A percentile compares a stretch with the other conserved stretches of the same genome.
phyloP scores from a whole-genome alignment of 2,329 filamentous ascomycete genomes.

The Penicillium sp. region DNA sequence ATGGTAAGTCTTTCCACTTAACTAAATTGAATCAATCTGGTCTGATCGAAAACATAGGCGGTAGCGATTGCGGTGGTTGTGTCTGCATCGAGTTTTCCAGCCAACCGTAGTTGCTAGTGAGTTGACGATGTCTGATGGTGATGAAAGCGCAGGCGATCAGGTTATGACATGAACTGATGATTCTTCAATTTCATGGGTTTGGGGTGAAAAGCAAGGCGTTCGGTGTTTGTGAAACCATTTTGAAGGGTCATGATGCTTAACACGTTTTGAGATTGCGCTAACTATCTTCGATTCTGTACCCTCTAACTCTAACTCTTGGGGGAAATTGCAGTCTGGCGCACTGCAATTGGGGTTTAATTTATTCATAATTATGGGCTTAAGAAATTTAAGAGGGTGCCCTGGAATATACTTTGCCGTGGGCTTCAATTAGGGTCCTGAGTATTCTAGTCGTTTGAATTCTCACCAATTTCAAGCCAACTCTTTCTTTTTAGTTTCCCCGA shows the following conservation, averaged over 20 bases:
- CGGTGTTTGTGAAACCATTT: background rate
- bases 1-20: constrained; percentile 21
- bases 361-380: no score
- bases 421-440: no score
- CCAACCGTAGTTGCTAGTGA: background rate
- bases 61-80: background rate
- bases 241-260: background rate
- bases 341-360: no score
- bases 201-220: background rate
- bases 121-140: background rate
- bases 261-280: background rate
- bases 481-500: no score
- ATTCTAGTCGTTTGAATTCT: no score
- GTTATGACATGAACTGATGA: background rate
- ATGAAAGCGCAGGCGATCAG: background rate
- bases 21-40: background rate
- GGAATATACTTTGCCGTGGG: no score
- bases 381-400: no score
- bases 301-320: no score
- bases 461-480: no score
- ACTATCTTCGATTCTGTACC: background rate
- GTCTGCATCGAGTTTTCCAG: background rate
- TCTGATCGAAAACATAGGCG: background rate
- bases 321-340: no score
- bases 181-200: background rate